Percentiles rank a stretch among this genome's conserved stretches.
Evolutionary conservation across 2,329 filamentous ascomycete genomes (phyloP).

Genomic region (Fusarium tanahbumbuense): DNA sequence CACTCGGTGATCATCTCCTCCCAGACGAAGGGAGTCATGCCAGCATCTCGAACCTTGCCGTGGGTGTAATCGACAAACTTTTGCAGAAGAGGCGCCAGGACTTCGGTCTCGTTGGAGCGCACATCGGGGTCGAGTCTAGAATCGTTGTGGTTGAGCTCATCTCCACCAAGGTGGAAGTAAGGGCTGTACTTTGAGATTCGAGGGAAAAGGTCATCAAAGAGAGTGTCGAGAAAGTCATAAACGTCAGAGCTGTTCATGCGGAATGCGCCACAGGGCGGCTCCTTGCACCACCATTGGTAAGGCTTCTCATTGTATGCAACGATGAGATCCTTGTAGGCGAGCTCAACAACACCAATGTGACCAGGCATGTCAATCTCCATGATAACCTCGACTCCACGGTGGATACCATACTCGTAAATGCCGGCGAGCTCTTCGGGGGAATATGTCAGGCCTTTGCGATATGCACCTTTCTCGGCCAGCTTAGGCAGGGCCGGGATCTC

Average conservation of each 20-base stretch:
- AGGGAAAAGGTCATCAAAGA: conserved; percentile 83
- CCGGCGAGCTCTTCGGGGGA: conserved; percentile 70
- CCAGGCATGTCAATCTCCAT: conserved; percentile 73
- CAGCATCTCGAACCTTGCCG: conserved; percentile 69
- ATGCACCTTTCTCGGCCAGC: conserved; percentile 78
- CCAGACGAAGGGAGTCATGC: conserved; percentile 83
- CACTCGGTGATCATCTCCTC: conserved; percentile 86
- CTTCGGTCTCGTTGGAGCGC: conserved; percentile 69
- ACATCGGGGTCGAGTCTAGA: conserved; percentile 77
- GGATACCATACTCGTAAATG: conserved; percentile 78
- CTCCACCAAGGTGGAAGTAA: conserved; percentile 88
- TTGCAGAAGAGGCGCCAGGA: conserved; percentile 82
- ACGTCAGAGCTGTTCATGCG: conserved; percentile 80
- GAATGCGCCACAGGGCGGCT: conserved; percentile 76
- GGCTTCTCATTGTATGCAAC: conserved; percentile 67
- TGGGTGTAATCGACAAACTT: conserved; percentile 79
- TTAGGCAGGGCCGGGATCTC: conserved; percentile 79
- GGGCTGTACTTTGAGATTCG: conserved; percentile 74
- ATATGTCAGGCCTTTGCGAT: conserved; percentile 75
- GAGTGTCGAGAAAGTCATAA: conserved; percentile 74
- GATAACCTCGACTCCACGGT: conserved; percentile 68
- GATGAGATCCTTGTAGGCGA: conserved; percentile 64
- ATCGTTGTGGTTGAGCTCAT: conserved; percentile 81
- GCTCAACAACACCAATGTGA: conserved; percentile 66
- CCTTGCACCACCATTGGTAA: conserved; percentile 69